Evolutionary conservation across 768 basidiomycete species (phyloP).

Genomic region (Boletellus ananas): DNA sequence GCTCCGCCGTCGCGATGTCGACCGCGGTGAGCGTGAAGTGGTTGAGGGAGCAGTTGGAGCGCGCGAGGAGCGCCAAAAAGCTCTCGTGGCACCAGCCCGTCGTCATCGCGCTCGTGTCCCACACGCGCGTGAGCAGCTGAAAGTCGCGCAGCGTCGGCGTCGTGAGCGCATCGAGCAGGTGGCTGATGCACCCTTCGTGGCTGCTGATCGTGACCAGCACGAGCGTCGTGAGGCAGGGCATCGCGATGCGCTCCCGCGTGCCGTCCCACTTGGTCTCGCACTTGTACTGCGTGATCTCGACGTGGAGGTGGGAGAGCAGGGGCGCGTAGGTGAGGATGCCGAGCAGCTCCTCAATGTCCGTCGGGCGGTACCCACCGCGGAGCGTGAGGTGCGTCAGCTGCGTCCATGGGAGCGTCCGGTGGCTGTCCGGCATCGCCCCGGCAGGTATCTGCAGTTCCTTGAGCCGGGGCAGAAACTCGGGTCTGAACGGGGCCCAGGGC

Average conservation of each 20-base stretch:
- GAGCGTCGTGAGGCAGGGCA: slow-evolving; percentile 30
- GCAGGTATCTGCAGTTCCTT: slow-evolving; percentile 30
- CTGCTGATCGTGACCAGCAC: slow-evolving; percentile 29
- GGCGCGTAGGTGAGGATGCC: slow-evolving; percentile 24
- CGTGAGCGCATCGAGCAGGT: slow-evolving; percentile 26
- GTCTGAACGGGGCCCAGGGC: slow-evolving; percentile 29
- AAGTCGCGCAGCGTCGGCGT: slow-evolving; percentile 26
- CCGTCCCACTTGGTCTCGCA: slow-evolving; percentile 27
- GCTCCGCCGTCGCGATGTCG: slow-evolving; percentile 17
- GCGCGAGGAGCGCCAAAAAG: slow-evolving; percentile 23
- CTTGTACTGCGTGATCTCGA: slow-evolving; percentile 32
- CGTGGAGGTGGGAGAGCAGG: slow-evolving; percentile 27
- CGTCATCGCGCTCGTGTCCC: slow-evolving; percentile 28
- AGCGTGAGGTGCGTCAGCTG: slow-evolving; percentile 31
- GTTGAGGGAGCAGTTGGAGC: slow-evolving; percentile 29
- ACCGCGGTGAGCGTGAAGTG: slow-evolving; percentile 30
- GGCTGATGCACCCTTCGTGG: slow-evolving; percentile 27
- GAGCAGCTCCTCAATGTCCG: slow-evolving; percentile 26
- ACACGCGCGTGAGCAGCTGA: slow-evolving; percentile 31
- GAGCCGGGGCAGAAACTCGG: slow-evolving; percentile 23
- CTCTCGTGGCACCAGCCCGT: slow-evolving; percentile 30
- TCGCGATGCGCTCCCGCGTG: slow-evolving; percentile 18
- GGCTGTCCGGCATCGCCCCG: slow-evolving; percentile 30
- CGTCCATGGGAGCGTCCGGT: slow-evolving; percentile 31
- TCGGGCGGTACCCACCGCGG: slow-evolving; percentile 27